phyloP scores from a whole-genome alignment of 371 early-diverging fungal species.

The Mortierella sp. region DNA sequence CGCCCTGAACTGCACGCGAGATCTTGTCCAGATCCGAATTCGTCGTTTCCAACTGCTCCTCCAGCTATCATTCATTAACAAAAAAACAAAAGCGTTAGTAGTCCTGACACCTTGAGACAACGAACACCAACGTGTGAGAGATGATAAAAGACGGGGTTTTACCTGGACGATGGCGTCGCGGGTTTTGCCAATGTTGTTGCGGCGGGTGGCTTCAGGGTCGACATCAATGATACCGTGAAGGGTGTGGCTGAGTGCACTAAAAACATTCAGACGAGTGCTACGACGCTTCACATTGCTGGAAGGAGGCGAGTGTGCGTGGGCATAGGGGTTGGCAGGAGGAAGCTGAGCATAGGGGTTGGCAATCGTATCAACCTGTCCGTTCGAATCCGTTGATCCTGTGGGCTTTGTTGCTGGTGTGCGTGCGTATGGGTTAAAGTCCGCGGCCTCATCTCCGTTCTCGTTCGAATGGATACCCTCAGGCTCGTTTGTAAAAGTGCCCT shows the following conservation, averaged over 20 bases:
- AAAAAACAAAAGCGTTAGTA: background rate
- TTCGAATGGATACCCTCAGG: conserved; percentile 27
- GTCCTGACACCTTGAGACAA: background rate
- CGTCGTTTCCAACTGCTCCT: conserved; percentile 80
- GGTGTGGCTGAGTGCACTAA: conserved; percentile 79
- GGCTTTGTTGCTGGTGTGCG: background rate
- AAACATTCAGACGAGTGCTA: conserved; percentile 66
- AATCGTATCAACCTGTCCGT: background rate
- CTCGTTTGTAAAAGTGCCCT: conserved; percentile 37
- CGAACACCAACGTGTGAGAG: background rate
- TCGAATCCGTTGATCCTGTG: background rate
- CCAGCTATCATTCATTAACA: conserved; percentile 62
- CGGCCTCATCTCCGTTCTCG: conserved; percentile 22
- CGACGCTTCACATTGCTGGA: conserved; percentile 43
- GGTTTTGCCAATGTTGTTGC: conserved; percentile 90
- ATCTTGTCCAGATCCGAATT: conserved; percentile 79
- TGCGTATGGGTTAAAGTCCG: conserved; percentile 22
- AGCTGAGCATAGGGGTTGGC: conserved; percentile 41
- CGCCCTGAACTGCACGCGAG: conserved; percentile 85
- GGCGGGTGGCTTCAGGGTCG: conserved; percentile 92
- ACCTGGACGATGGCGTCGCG: conserved; percentile 85
- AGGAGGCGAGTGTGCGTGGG: conserved; percentile 37
- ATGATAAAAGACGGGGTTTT: background rate
- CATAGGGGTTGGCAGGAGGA: conserved; percentile 45
- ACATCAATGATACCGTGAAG: conserved; percentile 93